A percentile compares a stretch with the other conserved stretches of the same genome.
These are phyloP conservation scores for Aristolochia contorta DNA, from an alignment of 164 flowering plant genomes.

Conservation along the genomic window DNA sequence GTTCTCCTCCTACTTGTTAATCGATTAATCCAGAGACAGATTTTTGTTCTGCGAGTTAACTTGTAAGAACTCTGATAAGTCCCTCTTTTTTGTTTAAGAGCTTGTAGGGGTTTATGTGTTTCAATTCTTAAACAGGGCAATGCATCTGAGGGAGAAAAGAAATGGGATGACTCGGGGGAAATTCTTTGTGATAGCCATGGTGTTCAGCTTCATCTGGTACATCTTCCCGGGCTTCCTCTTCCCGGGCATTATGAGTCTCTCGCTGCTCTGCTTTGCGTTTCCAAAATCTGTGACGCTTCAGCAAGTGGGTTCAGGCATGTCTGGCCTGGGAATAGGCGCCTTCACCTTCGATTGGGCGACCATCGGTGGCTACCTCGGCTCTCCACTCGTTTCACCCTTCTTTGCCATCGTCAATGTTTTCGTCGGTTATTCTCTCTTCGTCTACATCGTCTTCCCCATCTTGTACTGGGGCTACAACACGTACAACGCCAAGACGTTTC, in stretches of 20 bases:
- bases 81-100: too few relatives aligned
- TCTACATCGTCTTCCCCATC: constrained; percentile 27
- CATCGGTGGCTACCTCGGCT: constrained; percentile 30
- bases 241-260: constrained; percentile 27
- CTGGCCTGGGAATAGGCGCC: constrained; percentile 36
- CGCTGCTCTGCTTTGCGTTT: constrained; percentile 39
- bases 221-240: constrained; percentile 36
- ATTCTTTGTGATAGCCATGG: constrained; percentile 30
- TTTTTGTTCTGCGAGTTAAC: too few relatives aligned
- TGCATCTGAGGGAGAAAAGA: constrained; percentile 28
- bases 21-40: too few relatives aligned
- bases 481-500: constrained; percentile 30
- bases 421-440: constrained; percentile 23
- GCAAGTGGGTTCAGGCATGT: constrained; percentile 42
- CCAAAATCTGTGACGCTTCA: constrained; percentile 40
- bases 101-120: too few relatives aligned
- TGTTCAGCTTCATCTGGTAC: constrained; percentile 37
- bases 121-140: constrained; percentile 19
- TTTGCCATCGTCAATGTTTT: constrained; percentile 33
- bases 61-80: too few relatives aligned
- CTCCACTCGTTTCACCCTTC: constrained; percentile 37
- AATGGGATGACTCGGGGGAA: constrained; percentile 29
- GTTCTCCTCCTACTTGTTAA: too few relatives aligned
- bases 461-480: constrained; percentile 34
- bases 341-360: constrained; percentile 38